Conservation (phyloP, 2,329 filamentous ascomycete genomes). For the Calonectria multiphialidica region DNA sequence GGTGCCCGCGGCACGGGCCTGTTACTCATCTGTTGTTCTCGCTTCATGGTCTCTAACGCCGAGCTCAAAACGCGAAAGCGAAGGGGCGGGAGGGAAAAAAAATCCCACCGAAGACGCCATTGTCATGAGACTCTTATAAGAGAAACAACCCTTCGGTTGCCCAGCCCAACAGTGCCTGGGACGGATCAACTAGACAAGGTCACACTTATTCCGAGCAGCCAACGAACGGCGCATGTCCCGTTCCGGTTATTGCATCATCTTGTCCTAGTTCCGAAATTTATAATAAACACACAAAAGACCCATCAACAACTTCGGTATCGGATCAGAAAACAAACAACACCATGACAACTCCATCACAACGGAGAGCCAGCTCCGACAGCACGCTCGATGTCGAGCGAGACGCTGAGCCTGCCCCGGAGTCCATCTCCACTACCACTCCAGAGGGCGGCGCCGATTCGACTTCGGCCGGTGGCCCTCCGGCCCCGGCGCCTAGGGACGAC, state of each 20-base stretch:
- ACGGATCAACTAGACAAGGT: not conserved
- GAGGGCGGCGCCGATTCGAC: slow-evolving; percentile 21
- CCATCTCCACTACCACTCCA: slow-evolving; percentile 23
- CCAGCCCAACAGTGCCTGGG: not conserved
- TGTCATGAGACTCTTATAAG: not conserved
- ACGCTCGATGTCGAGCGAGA: slow-evolving; percentile 45
- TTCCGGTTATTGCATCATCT: not conserved
- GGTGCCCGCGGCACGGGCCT: slow-evolving; percentile 25
- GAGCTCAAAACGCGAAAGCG: not conserved
- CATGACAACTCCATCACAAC: slow-evolving; percentile 32
- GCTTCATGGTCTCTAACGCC: slow-evolving; percentile 11
- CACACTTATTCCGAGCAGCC: not conserved
- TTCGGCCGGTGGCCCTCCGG: slow-evolving; percentile 21
- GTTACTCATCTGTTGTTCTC: not conserved
- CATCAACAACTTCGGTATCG: not conserved
- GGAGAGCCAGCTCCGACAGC: slow-evolving; percentile 44
- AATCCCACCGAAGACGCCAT: not conserved
- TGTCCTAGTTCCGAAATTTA: not conserved
- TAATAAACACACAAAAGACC: not conserved
- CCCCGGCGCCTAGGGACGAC: slow-evolving; percentile 25
- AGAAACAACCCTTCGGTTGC: not conserved
- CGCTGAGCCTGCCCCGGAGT: slow-evolving; percentile 10
- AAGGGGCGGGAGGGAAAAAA: not conserved
- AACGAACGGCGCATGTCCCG: not conserved
- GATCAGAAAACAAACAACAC: slow-evolving; percentile 5